phyloP scores from a whole-genome alignment of 116 monocot species.

The Thalassia testudinum region DNA sequence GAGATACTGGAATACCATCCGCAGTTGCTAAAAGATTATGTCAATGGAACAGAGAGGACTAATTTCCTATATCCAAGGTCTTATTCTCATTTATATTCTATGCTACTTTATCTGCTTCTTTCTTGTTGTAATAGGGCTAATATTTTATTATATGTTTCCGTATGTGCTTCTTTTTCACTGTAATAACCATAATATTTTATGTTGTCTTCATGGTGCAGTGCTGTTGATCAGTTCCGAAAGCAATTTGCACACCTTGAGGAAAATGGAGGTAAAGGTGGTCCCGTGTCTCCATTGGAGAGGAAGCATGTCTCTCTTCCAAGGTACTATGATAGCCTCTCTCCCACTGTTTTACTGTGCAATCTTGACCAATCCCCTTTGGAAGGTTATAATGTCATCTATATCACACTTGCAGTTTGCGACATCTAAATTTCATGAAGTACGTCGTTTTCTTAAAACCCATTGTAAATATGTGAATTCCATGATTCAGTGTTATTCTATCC shows the following conservation, averaged over 20 bases:
- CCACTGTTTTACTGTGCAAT: too few species aligned
- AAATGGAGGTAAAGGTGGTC: conserved; percentile 51
- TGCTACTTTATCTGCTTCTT: not conserved
- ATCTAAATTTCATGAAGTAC: too few species aligned
- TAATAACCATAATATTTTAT: not conserved
- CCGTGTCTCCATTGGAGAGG: conserved; percentile 47
- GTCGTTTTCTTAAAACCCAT: too few species aligned
- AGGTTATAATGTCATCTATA: too few species aligned
- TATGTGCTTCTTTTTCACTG: not conserved
- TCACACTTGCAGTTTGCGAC: too few species aligned
- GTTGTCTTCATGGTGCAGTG: conserved; percentile 28
- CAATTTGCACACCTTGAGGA: conserved; percentile 86
- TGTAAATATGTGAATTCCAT: too few species aligned
- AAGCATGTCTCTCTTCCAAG: conserved; percentile 88
- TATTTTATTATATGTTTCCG: not conserved
- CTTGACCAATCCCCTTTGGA: too few species aligned
- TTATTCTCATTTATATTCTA: not conserved
- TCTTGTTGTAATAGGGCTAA: not conserved
- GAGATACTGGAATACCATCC: conserved; percentile 89
- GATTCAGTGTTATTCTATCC: too few species aligned
- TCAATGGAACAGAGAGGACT: conserved; percentile 49
- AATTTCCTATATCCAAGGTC: conserved; percentile 73
- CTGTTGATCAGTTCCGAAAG: conserved; percentile 71
- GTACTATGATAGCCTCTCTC: conserved; percentile 20
- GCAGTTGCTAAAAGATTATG: conserved; percentile 63